Base-by-base conservation (phyloP, 2,329 filamentous ascomycete genomes). In the Davidsoniella neocaledoniae region DNA sequence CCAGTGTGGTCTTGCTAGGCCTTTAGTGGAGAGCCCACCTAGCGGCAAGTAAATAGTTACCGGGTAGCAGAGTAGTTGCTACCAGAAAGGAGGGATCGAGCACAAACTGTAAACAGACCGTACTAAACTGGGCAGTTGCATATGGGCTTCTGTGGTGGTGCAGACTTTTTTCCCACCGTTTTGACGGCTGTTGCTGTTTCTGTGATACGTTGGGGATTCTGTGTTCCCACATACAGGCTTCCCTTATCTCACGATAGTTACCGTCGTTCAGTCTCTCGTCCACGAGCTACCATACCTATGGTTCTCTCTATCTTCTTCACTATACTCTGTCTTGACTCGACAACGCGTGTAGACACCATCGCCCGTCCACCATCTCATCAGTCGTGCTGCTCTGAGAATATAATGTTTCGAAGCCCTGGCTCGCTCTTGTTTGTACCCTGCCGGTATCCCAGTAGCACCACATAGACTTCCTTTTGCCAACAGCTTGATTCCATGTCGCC, bases 391-490 rank as follows among this genome's bases (percentile, higher is more conserved):
- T 33, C 29, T 33, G 29, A 33, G 29, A 12, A 33, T 33, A 33
- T 46, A 17, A 38, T 37, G 44, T 39, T 46, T 46, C 36, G 19
- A 39, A 39, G 44, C 33, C 25, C 44, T 23, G 33, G 16, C 33
- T 37, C 44, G 37, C 29, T 46, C 44, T 46, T 25, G 44, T 46
- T 46, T 46, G 33, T 23, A 38, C 44, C 44, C 44, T 46, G 44
- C 23, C 21, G 36, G 21, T 29, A 46, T 39, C 29, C 44, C 44
- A 38, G 44, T 33, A 25, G 25, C 29, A 46, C 23, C 38, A 37
- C 36, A 19, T 25, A 23, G 38, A 23, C 36, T 26, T 46, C 44
- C n/a, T 29, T 39, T 39, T 38, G 33, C 29, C 29, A 33, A 33
- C 29, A 33, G 29, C 29, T 33, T 12, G 23, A 4, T 29, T 26